These are phyloP conservation scores for Drechslerella dactyloides DNA, from an alignment of 2,329 filamentous ascomycete species.

Conservation along the genomic window DNA sequence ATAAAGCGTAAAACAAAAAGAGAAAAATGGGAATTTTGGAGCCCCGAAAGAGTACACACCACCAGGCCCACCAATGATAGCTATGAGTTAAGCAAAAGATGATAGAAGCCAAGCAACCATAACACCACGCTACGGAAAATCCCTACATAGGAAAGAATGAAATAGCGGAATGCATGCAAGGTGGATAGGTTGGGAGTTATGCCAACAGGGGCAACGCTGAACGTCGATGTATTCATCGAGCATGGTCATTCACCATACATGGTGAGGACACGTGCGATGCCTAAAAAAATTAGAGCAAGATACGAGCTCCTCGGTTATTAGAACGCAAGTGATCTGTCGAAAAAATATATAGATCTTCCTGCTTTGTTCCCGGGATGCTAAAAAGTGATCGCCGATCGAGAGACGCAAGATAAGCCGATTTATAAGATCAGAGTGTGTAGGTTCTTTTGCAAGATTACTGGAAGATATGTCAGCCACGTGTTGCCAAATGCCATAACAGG, in stretches of 20 bases:
- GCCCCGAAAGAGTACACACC: constrained; percentile 1
- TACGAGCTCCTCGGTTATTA: not conserved
- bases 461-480: constrained; percentile 16
- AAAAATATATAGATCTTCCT: constrained; percentile 1
- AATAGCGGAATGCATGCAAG: constrained; percentile 11
- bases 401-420: constrained; percentile 2
- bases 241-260: not conserved
- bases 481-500: no score
- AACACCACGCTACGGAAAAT: constrained; percentile 44
- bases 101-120: constrained; percentile 20
- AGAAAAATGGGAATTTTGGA: not conserved
- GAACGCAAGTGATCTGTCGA: not conserved
- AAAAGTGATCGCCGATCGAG: not conserved
- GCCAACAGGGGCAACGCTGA: constrained; percentile 1
- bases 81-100: constrained; percentile 23
- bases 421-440: constrained; percentile 55
- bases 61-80: constrained; percentile 17
- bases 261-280: not conserved
- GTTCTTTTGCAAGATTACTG: constrained; percentile 55
- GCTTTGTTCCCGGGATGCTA: constrained; percentile 1
- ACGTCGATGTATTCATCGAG: constrained; percentile 20
- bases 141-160: constrained; percentile 30
- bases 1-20: constrained; percentile 1
- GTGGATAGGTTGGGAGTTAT: constrained; percentile 7
- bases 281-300: not conserved